These are phyloP conservation scores for Phymatotrichopsis omnivora DNA, from an alignment of 2,329 filamentous ascomycete genomes.

Conservation along the genomic window DNA sequence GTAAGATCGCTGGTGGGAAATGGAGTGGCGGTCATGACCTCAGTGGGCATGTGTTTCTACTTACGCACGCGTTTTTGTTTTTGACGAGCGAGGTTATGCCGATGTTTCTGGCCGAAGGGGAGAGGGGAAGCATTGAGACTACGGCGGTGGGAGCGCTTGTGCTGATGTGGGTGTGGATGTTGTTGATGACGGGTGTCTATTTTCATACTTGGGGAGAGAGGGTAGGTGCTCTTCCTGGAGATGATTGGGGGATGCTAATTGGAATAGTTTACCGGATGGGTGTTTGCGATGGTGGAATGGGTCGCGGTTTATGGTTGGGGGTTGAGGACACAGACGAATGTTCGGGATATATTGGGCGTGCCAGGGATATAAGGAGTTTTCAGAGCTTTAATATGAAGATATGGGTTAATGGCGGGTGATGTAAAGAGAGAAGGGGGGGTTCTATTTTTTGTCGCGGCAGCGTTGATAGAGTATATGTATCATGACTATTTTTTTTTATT, in stretches of 20 bases:
- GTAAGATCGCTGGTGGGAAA: slow-evolving; percentile 67
- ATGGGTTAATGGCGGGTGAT: slow-evolving; percentile 1
- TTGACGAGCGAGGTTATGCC: slow-evolving; percentile 66
- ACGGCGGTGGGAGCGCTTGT: slow-evolving; percentile 55
- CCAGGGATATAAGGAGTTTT: slow-evolving; percentile 24
- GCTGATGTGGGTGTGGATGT: slow-evolving; percentile 78
- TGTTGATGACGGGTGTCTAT: slow-evolving; percentile 96
- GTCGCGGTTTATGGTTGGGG: slow-evolving; percentile 27
- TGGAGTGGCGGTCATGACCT: slow-evolving; percentile 97
- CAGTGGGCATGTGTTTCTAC: slow-evolving; percentile 85
- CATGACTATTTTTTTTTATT: background rate
- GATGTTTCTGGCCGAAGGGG: slow-evolving; percentile 29
- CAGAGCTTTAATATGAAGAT: background rate
- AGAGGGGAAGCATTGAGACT: slow-evolving; percentile 40
- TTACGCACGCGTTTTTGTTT: slow-evolving; percentile 74
- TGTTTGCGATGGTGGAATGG: slow-evolving; percentile 28
- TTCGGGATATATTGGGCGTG: slow-evolving; percentile 18
- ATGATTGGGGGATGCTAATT: slow-evolving; percentile 5
- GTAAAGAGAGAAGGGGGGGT: background rate
- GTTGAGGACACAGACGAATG: slow-evolving; percentile 10
- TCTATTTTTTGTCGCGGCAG: background rate
- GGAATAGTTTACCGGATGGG: slow-evolving; percentile 28
- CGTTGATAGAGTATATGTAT: no score
- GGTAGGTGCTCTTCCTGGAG: slow-evolving; percentile 41
- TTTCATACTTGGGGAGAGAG: slow-evolving; percentile 99